phyloP scores from a whole-genome alignment of 2,329 filamentous ascomycete genomes.

The Intubia oerlemansii region DNA sequence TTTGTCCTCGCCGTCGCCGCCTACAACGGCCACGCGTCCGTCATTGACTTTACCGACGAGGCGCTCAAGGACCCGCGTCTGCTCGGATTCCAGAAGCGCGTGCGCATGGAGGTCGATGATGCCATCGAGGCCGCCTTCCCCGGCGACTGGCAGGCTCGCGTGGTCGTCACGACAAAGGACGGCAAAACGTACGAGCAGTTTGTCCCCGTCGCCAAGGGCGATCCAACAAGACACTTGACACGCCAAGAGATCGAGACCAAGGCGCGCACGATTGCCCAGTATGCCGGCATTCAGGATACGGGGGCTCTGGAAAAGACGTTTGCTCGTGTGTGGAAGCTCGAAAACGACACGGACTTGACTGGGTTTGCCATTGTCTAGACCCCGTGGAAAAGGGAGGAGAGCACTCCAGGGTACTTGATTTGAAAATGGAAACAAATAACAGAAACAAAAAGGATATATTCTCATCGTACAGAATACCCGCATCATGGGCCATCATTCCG shows the following conservation, averaged over 20 bases:
- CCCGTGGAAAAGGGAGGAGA: no score
- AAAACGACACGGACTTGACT: background rate
- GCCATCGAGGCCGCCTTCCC: conserved; percentile 2
- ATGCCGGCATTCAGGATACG: background rate
- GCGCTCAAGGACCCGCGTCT: background rate
- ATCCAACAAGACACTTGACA: conserved; percentile 1
- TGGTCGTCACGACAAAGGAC: background rate
- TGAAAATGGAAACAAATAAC: background rate
- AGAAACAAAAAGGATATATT: no score
- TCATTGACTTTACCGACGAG: conserved; percentile 2
- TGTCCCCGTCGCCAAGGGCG: conserved; percentile 2
- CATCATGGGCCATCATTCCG: no score
- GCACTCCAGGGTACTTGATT: no score
- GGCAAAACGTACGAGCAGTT: background rate
- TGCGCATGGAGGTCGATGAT: conserved; percentile 1
- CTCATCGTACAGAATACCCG: no score
- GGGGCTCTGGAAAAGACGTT: background rate
- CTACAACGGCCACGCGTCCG: background rate
- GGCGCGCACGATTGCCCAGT: background rate
- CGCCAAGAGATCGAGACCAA: conserved; percentile 1
- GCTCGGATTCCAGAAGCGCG: conserved; percentile 1
- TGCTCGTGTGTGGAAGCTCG: background rate
- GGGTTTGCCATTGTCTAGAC: background rate
- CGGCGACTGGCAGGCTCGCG: conserved; percentile 2
- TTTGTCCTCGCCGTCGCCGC: conserved; percentile 2